These are phyloP conservation scores for Cryptococcus hybrid DNA, from an alignment of 1,284 basidiomycete genomes.

Conservation along the genomic window DNA sequence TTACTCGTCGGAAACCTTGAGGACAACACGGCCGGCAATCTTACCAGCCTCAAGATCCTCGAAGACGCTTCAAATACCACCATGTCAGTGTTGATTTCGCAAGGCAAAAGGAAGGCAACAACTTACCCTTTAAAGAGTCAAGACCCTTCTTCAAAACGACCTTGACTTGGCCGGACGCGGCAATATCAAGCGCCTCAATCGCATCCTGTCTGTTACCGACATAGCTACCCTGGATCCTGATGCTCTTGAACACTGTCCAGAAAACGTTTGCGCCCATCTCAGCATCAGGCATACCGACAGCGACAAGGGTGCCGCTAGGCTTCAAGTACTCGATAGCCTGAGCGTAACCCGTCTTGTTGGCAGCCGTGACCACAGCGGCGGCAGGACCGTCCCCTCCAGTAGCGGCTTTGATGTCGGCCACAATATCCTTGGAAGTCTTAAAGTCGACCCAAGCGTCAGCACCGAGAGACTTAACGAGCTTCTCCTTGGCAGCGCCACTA, in stretches of 20 bases:
- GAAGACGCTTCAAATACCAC: conserved; percentile 11
- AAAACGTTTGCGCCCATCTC: conserved; percentile 66
- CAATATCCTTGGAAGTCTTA: conserved; percentile 49
- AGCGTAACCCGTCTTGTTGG: conserved; percentile 59
- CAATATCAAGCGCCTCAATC: conserved; percentile 68
- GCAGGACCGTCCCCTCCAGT: conserved; percentile 72
- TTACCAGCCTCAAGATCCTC: conserved; percentile 20
- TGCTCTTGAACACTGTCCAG: conserved; percentile 68
- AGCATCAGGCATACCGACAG: conserved; percentile 65
- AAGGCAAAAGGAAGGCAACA: background rate
- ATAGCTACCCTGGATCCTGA: conserved; percentile 70
- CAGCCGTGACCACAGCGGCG: conserved; percentile 64
- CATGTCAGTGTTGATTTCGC: background rate
- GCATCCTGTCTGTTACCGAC: conserved; percentile 73
- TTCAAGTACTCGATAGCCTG: conserved; percentile 70
- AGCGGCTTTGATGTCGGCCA: conserved; percentile 53
- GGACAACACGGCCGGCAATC: conserved; percentile 18
- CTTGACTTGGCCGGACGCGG: conserved; percentile 65
- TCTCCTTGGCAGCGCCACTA: conserved; percentile 70
- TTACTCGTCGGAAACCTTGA: conserved; percentile 16
- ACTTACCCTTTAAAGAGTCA: conserved; percentile 16
- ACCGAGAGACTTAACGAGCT: conserved; percentile 66
- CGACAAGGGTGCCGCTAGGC: conserved; percentile 64
- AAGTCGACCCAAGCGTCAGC: conserved; percentile 81
- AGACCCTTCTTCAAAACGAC: conserved; percentile 51